Evolutionary conservation across 2,329 filamentous ascomycete species (phyloP).

Genomic region (Dactylellina cionopaga): DNA sequence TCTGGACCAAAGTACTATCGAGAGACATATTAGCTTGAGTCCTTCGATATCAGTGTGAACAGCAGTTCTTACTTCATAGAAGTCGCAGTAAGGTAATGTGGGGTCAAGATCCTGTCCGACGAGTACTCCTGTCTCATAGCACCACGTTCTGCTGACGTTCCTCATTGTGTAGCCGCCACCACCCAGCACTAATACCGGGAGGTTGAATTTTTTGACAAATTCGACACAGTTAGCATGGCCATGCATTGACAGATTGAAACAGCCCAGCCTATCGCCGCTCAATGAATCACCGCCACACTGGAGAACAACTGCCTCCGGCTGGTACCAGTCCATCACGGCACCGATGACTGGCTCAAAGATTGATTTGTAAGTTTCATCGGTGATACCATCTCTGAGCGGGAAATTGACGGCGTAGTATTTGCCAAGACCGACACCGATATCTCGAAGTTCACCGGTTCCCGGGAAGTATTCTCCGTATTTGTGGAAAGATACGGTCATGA

Average conservation of each 20-base stretch:
- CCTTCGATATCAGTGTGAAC: conserved; percentile 4
- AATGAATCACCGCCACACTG: conserved; percentile 96
- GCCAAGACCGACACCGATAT: conserved; percentile 86
- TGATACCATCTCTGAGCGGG: conserved; percentile 88
- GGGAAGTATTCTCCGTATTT: conserved; percentile 92
- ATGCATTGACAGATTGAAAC: conserved; percentile 96
- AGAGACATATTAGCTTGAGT: conserved; percentile 55
- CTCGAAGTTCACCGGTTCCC: conserved; percentile 85
- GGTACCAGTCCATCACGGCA: conserved; percentile 81
- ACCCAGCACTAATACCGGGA: conserved; percentile 89
- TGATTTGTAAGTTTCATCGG: conserved; percentile 85
- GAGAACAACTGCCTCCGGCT: conserved; percentile 88
- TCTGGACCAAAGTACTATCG: conserved; percentile 73
- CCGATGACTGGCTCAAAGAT: conserved; percentile 86
- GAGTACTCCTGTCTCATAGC: conserved; percentile 83
- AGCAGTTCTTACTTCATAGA: conserved; percentile 69
- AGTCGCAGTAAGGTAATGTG: conserved; percentile 76
- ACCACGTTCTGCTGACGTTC: conserved; percentile 96
- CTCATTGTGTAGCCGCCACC: conserved; percentile 96
- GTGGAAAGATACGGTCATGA: conserved; percentile 94
- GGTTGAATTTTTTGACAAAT: conserved; percentile 80
- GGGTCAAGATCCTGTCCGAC: conserved; percentile 70
- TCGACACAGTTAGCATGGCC: conserved; percentile 91
- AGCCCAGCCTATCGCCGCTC: conserved; percentile 89
- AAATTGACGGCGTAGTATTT: conserved; percentile 92